Evolutionary conservation across 495 filamentous ascomycete species (phyloP).

Genomic region (Elasticomyces elasticus): DNA sequence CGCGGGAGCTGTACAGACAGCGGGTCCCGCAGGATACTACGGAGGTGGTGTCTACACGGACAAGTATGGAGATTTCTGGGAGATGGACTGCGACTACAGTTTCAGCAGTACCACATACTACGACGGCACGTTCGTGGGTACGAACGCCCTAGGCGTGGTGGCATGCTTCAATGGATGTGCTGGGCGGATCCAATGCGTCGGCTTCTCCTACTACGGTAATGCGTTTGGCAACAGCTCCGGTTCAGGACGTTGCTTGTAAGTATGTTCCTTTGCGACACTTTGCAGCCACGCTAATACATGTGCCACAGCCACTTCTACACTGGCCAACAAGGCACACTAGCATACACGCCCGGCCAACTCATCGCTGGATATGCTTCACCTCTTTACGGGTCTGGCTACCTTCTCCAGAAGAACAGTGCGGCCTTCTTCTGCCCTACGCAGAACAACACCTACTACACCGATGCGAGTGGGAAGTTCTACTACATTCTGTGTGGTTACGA

Average conservation of each 20-base stretch:
- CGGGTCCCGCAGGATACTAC: too few relatives aligned
- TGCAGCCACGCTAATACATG: neutral
- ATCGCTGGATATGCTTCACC: too few relatives aligned
- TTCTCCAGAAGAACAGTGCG: too few relatives aligned
- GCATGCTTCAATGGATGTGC: neutral
- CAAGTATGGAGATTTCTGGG: neutral
- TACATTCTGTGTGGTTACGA: too few relatives aligned
- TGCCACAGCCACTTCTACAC: neutral
- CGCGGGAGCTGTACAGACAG: neutral
- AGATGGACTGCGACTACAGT: neutral
- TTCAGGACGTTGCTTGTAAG: neutral
- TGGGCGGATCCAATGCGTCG: neutral
- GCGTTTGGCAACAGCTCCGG: neutral
- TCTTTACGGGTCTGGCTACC: too few relatives aligned
- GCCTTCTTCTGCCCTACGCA: too few relatives aligned
- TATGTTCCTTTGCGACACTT: neutral
- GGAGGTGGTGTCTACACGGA: neutral
- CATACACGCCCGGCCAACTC: too few relatives aligned
- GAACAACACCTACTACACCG: too few relatives aligned
- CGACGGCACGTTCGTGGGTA: neutral
- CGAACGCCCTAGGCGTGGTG: neutral
- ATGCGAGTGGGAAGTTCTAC: too few relatives aligned
- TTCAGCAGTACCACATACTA: neutral
- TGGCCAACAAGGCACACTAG: too few relatives aligned
- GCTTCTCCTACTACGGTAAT: neutral